phyloP scores from a whole-genome alignment of 208 protist genomes.

The Spongospora subterranea region DNA sequence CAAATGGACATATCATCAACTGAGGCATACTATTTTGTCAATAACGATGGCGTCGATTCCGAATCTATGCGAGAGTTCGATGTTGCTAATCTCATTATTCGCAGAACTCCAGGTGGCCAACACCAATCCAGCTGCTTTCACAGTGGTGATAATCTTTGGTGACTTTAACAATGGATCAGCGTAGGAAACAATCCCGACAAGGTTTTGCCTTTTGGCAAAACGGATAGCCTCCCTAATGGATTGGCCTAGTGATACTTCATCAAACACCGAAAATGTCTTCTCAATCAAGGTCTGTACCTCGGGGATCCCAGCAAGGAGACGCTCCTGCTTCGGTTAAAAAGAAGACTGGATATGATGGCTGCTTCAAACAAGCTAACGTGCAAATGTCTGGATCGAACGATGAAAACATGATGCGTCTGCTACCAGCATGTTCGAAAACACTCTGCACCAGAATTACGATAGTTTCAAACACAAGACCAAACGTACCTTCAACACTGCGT shows the following conservation, averaged over 20 bases:
- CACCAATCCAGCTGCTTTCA: slow-evolving; percentile 14
- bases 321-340: slow-evolving; percentile 34
- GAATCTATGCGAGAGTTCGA: slow-evolving; percentile 9
- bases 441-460: not conserved
- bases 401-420: slow-evolving; percentile 70
- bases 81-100: not conserved
- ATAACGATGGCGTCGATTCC: slow-evolving; percentile 41
- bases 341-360: slow-evolving; percentile 71
- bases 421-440: slow-evolving; percentile 72
- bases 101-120: slow-evolving; percentile 31
- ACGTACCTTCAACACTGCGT: slow-evolving; percentile 67
- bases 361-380: slow-evolving; percentile 64
- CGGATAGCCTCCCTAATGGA: slow-evolving; percentile 41
- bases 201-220: slow-evolving; percentile 43
- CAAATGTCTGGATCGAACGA: slow-evolving; percentile 74
- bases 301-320: slow-evolving; percentile 20
- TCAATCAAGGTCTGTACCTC: not conserved
- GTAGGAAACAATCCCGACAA: slow-evolving; percentile 55
- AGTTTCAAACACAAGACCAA: not conserved
- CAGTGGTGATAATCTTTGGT: slow-evolving; percentile 19
- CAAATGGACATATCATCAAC: no score
- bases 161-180: slow-evolving; percentile 50
- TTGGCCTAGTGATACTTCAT: not conserved
- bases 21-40: slow-evolving; percentile 5
- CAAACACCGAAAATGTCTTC: not conserved